These are phyloP conservation scores for Achaetomium macrosporum DNA, from an alignment of 2,329 filamentous ascomycete genomes.

Conservation along the genomic window DNA sequence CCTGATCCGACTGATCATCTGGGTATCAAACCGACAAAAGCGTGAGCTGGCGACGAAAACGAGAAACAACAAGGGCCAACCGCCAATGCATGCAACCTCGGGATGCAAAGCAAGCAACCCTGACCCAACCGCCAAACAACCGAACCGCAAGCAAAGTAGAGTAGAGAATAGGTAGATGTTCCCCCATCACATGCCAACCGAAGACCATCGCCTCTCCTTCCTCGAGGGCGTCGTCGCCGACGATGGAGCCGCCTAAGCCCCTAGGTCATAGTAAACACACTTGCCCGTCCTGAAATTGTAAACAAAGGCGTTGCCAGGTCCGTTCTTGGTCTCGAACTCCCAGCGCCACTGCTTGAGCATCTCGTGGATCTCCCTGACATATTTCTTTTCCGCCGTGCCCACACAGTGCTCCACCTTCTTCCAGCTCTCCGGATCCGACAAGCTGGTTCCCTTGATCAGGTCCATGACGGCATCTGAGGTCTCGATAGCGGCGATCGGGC, in stretches of 20 bases:
- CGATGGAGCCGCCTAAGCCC: conserved; percentile 29
- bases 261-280: conserved; percentile 80
- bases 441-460: conserved; percentile 63
- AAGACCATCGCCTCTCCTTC: conserved; percentile 4
- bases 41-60: too few relatives aligned
- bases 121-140: neutral
- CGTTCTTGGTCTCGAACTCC: conserved; percentile 47
- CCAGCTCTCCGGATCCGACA: conserved; percentile 82
- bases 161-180: neutral
- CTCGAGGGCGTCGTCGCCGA: neutral
- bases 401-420: conserved; percentile 71
- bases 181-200: neutral
- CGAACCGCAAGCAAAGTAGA: neutral
- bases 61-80: too few relatives aligned
- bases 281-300: conserved; percentile 86
- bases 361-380: conserved; percentile 76
- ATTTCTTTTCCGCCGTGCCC: conserved; percentile 71
- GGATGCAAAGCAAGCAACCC: neutral
- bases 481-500: conserved; percentile 82
- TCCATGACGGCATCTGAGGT: conserved; percentile 79
- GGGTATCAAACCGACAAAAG: too few relatives aligned
- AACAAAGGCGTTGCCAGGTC: conserved; percentile 70
- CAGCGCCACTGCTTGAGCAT: conserved; percentile 60
- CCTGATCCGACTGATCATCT: too few relatives aligned
- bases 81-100: too few relatives aligned